Conservation (phyloP, 1,284 basidiomycete genomes). For the Sanghuangporus sanghuang region DNA sequence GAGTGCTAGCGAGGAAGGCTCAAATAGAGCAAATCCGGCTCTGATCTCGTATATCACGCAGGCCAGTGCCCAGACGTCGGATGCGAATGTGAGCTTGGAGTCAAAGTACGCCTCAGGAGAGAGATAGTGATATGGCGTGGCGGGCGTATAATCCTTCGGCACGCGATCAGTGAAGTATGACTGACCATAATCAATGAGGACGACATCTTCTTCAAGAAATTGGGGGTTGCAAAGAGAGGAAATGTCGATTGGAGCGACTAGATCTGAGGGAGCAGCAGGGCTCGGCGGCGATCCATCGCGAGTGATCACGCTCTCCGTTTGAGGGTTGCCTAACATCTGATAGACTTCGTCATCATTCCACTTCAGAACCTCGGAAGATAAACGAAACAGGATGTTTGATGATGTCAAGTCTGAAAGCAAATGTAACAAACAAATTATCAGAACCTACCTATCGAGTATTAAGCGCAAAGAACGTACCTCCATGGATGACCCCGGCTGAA, state of each 20-base stretch:
- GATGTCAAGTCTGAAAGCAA: not conserved
- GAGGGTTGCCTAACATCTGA: not conserved
- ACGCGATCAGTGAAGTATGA: not conserved
- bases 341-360: not conserved
- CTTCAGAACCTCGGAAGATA: not conserved
- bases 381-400: not conserved
- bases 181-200: not conserved
- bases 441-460: not conserved
- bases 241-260: not conserved
- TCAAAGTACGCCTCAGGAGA: not conserved
- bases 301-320: not conserved
- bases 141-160: not conserved
- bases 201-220: not conserved
- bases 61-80: not conserved
- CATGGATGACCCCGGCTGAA: not conserved
- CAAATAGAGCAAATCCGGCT: not conserved
- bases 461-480: not conserved
- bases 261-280: not conserved
- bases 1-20: not conserved
- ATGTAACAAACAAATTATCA: not conserved
- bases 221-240: not conserved
- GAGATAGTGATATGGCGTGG: not conserved
- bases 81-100: not conserved
- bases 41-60: not conserved
- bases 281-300: not conserved